Evolutionary conservation across 768 basidiomycete species (phyloP), one percentile per base, ranked within the genome.

Genomic region (Pulveroboletus ravenelii): DNA sequence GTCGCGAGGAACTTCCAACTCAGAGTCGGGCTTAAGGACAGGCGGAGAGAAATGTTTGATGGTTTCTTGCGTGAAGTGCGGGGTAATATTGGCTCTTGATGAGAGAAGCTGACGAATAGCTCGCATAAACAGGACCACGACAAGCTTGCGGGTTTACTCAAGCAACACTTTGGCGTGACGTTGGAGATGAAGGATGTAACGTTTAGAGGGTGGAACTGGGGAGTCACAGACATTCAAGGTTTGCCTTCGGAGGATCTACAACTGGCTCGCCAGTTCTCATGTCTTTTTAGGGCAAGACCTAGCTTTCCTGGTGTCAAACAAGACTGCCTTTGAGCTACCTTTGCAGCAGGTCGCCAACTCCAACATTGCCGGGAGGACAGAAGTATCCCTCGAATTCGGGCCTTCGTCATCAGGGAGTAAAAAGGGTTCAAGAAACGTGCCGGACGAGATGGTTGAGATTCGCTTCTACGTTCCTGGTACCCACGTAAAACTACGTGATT

Each of bases 181-280:
- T 74, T 98, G 20, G 96, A 98, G 65, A 79, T 78, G 5, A 85
- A 84, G 66, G 96, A 99, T 57, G 77, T 84, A 15, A 85, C 89
- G 12, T 81, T 94, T 66, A 93, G 90, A 65, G 96, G 96, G 1
- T 98, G 93, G 93, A 98, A 99, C 67, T 98, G 96, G 96, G 96
- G 96, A 5, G 80, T 86, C 29, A 89, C 91, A 2, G 92, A 95
- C 62, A 90, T 98, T 55, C 88, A 91, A 78, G 91, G 95, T 91
- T 54, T 48, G 75, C 45, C 15, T 43, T 34, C 13, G n/a, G 41
- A 15, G 37, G 43, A 17, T 6, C 37, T 38, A 40, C 20, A 7
- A 10, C 25, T 20, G 20, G 9, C 36, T 29, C 18, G 9, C 31
- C 31, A 17, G 36, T 40, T 27, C 51, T 54, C 23, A 58, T 39